Base-by-base conservation (phyloP, 495 filamentous ascomycete species). In the Podospora anserina region DNA sequence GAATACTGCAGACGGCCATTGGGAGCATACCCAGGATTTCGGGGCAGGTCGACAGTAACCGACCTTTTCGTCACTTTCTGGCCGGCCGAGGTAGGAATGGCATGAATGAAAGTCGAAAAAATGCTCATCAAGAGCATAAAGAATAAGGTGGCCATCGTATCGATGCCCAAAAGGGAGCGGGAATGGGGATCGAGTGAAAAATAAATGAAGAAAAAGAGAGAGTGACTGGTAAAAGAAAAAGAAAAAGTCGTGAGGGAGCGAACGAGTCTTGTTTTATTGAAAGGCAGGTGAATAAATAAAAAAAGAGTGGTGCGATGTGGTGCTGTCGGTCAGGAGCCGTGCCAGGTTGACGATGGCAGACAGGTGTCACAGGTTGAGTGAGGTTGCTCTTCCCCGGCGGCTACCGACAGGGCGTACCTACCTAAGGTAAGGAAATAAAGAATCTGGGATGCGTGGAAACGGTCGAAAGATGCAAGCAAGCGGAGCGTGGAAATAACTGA, bases 1-100 rank as follows among this genome's bases (percentile, higher is more conserved):
- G 61, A 62, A 57, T 77, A 75, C 49, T 66, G 67, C 32, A 62
- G 66, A 2, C 66, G 75, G n/a, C 75, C 75, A 34, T 77, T 69
- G 44, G 59, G 71, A 3, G 23, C 27, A 64, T 72, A 71, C 13
- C 61, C 13, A 1, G 70, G 65, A 66, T 74, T 75, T 56, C 67
- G 71, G 6, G n/a, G 27, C 9, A 69, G 27, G 49, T 66, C 26
- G 26, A 77, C 18, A 11, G 64, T 60, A 53, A 74, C 39, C 4
- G 63, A 70, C 23, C 57, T 34, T 5, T 55, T 64, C 49, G 13
- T 39, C 3, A 67, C 18, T 1, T 18, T 16, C 39, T 49, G 39
- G 39, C 39, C 15, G 39, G 39, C 18, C 39, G 39, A 49, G 39
- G 39, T 49, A 18, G 39, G 39, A 11, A 49, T 49, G 39, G 39